Evolutionary conservation across 345 rosid species (phyloP), one percentile per base, ranked within the genome.

Genomic region (Syzygium grande): DNA sequence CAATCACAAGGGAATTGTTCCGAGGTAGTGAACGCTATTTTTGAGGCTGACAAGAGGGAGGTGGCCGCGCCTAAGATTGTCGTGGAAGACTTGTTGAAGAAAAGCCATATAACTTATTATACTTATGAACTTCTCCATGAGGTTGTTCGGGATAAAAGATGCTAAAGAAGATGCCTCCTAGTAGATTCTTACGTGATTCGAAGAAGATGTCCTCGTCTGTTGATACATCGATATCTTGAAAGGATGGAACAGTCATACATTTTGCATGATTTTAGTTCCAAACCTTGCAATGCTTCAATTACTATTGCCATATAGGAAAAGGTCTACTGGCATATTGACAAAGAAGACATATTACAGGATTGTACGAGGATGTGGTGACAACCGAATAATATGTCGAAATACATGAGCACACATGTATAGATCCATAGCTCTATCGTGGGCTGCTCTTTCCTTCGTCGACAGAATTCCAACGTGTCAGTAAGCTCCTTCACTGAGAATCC

Each of bases 1-100:
- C n/a, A n/a, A 94, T 89, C 89, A 87, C 65, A 91, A 89, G 87
- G 97, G 92, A 15, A 84, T 97, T 49, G 97, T 97, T 54, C 99
- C 99, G 98, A 93, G 88, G 93, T 87, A 86, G 99, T 95, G 89
- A 90, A 91, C 89, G 91, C 93, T 21, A 96, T 96, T 88, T 95
- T 93, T 86, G 98, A 96, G 85, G 91, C 95, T 85, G 94, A 94
- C 86, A 97, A 96, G 88, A 96, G 85, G 92, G 95, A 90, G 85
- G 92, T 94, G 85, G 99, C 98, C 29, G 96, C 99, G 65, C 99
- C 98, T 46, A 96, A 97, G 95, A 95, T 96, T 88, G 91, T 95
- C 59, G 93, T 96, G 90, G 99, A 97, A 90, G 96, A 96, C 89
- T 91, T 96, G 90, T 91, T 97, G 95, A 97, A 93, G 93, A 95